Percentiles rank a stretch among this genome's conserved stretches.
Conservation (phyloP, 345 rosid genomes). For the Linum lewisii region DNA sequence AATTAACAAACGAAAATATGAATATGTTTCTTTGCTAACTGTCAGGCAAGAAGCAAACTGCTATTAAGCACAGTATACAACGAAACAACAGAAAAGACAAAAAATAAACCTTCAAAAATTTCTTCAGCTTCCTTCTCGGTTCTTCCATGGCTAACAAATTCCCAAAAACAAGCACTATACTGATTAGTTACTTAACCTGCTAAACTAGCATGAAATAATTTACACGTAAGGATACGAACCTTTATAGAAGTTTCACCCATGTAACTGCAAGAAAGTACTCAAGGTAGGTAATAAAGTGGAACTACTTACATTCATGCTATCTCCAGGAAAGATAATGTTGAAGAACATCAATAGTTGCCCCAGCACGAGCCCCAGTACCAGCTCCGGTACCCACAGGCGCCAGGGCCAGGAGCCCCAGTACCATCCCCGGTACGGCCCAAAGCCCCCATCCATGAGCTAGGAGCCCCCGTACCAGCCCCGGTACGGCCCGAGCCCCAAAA, state of each 20-base stretch:
- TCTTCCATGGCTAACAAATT: constrained; percentile 57
- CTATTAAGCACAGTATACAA: no score
- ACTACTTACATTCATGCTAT: constrained; percentile 66
- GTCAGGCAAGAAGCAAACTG: background rate
- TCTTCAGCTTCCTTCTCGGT: constrained; percentile 47
- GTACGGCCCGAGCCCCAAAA: no score
- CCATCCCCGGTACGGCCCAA: no score
- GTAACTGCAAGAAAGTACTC: background rate
- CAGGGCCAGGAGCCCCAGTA: no score
- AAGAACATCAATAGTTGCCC: constrained; percentile 73
- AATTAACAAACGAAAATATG: constrained; percentile 11
- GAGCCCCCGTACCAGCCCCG: no score
- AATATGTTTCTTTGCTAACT: background rate
- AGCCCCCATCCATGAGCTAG: no score
- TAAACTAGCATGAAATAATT: constrained; percentile 5
- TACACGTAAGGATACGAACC: background rate
- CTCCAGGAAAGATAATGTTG: constrained; percentile 85
- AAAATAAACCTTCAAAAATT: constrained; percentile 47
- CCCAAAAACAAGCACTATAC: constrained; percentile 68
- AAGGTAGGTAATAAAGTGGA: background rate
- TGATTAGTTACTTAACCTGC: constrained; percentile 68
- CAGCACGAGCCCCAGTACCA: constrained; percentile 38
- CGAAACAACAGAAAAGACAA: background rate
- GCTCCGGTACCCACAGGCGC: no score
- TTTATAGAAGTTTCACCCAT: background rate